These are phyloP conservation scores for Aspergillus homomorphus DNA, from an alignment of 495 filamentous ascomycete species.

Conservation along the genomic window DNA sequence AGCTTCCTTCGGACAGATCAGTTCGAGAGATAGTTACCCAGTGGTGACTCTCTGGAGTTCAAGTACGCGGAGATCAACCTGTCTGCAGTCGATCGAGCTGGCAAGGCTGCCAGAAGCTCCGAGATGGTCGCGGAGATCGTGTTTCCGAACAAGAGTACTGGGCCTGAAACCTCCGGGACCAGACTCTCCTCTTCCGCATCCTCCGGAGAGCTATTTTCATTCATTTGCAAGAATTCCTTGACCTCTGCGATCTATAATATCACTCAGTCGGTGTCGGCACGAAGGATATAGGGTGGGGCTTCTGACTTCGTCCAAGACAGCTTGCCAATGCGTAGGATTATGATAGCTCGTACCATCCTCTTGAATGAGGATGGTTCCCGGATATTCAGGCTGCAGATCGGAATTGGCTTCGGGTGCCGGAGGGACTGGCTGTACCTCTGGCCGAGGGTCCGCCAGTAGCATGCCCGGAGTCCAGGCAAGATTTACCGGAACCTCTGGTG, in stretches of 20 bases:
- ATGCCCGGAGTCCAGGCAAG: not conserved
- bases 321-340: constrained; percentile 38
- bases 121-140: constrained; percentile 19
- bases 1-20: not conserved
- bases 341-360: constrained; percentile 34
- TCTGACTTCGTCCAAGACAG: constrained; percentile 38
- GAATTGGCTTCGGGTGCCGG: not conserved
- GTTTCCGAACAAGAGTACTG: constrained; percentile 31
- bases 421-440: not conserved
- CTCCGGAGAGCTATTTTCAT: constrained; percentile 20
- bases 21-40: constrained; percentile 16
- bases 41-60: constrained; percentile 32
- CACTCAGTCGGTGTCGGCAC: not conserved
- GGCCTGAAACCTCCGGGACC: constrained; percentile 17
- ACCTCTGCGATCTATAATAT: constrained; percentile 23
- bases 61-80: constrained; percentile 35
- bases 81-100: constrained; percentile 29
- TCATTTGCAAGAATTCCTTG: constrained; percentile 23
- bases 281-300: not conserved
- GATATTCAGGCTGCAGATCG: constrained; percentile 9
- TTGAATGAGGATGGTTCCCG: constrained; percentile 69
- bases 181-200: constrained; percentile 12
- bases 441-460: not conserved
- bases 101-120: constrained; percentile 31
- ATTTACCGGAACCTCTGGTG: not conserved